A percentile compares a stretch with the other conserved stretches of the same genome.
Evolutionary conservation across 495 filamentous ascomycete genomes (phyloP).

Genomic region (Delitschia confertaspora): DNA sequence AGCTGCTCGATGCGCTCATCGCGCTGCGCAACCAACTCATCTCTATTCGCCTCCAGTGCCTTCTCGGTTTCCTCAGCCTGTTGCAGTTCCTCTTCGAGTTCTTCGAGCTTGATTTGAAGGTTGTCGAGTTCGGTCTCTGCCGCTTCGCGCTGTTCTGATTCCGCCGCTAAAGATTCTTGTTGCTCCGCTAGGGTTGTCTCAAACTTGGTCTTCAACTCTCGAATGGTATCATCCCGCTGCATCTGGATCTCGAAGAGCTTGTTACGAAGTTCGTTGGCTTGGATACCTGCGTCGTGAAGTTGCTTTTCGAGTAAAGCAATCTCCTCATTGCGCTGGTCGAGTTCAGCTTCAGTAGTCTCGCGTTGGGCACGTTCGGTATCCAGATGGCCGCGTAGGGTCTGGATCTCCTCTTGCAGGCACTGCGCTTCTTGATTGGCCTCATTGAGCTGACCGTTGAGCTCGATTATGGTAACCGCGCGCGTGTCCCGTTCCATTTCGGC

Average conservation of each 20-base stretch:
- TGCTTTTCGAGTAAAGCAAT: conserved; percentile 25
- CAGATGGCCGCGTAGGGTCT: conserved; percentile 16
- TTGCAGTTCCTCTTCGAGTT: conserved; percentile 9
- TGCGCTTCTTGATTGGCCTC: conserved; percentile 16
- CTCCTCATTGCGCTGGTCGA: conserved; percentile 26
- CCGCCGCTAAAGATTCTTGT: conserved; percentile 4
- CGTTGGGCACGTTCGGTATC: conserved; percentile 29
- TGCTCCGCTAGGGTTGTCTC: conserved; percentile 16
- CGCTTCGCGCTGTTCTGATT: conserved; percentile 5
- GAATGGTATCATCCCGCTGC: conserved; percentile 26
- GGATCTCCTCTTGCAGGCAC: conserved; percentile 12
- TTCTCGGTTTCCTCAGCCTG: conserved; percentile 3
- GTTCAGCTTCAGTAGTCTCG: conserved; percentile 29
- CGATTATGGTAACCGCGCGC: conserved; percentile 11
- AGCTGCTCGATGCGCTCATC: conserved; percentile 8
- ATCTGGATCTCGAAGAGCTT: conserved; percentile 33
- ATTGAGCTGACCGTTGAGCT: conserved; percentile 21
- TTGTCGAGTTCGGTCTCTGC: conserved; percentile 8
- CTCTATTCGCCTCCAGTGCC: conserved; percentile 1
- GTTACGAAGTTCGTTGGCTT: conserved; percentile 34
- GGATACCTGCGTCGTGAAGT: conserved; percentile 28
- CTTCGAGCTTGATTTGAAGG: background rate
- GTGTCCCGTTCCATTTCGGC: conserved; percentile 21
- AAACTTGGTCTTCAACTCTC: conserved; percentile 15
- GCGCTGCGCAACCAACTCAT: background rate